Percentiles rank a stretch among this genome's conserved stretches.
Conservation (phyloP, 2,329 filamentous ascomycete species). For the Chaetomium globosum region DNA sequence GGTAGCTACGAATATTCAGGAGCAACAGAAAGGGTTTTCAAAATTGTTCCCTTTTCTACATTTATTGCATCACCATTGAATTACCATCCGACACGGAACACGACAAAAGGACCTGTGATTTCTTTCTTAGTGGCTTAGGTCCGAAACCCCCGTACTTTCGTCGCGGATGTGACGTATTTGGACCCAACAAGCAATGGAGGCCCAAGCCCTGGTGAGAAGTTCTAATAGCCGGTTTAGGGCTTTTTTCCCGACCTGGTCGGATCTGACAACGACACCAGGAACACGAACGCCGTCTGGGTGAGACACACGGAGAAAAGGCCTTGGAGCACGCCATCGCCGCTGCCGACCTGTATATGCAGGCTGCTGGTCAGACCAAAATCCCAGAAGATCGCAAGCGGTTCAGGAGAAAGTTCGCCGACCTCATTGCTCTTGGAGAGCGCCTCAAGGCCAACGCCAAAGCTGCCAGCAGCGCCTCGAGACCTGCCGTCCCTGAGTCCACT, state of each 20-base stretch:
- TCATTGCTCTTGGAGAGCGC: constrained; percentile 72
- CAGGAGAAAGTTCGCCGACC: constrained; percentile 66
- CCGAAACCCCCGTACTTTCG: background rate
- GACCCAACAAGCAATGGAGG: constrained; percentile 45
- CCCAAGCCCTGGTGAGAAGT: constrained; percentile 49
- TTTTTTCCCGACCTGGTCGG: fast-evolving
- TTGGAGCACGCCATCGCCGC: constrained; percentile 75
- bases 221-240: background rate
- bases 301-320: constrained; percentile 62
- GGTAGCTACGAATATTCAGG: background rate
- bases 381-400: constrained; percentile 68
- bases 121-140: background rate
- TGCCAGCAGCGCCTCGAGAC: constrained; percentile 28
- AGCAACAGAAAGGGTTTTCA: background rate
- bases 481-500: constrained; percentile 40
- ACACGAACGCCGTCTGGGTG: constrained; percentile 55
- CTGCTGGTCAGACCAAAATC: constrained; percentile 62
- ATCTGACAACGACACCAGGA: constrained; percentile 46
- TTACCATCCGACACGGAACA: background rate
- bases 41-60: background rate
- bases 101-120: background rate
- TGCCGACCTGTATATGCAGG: constrained; percentile 80
- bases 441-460: constrained; percentile 60
- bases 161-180: background rate
- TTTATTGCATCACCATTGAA: background rate